Evolutionary conservation across 192 early-diverging fungal genomes (phyloP).

Genomic region (Podochytrium sp.): DNA sequence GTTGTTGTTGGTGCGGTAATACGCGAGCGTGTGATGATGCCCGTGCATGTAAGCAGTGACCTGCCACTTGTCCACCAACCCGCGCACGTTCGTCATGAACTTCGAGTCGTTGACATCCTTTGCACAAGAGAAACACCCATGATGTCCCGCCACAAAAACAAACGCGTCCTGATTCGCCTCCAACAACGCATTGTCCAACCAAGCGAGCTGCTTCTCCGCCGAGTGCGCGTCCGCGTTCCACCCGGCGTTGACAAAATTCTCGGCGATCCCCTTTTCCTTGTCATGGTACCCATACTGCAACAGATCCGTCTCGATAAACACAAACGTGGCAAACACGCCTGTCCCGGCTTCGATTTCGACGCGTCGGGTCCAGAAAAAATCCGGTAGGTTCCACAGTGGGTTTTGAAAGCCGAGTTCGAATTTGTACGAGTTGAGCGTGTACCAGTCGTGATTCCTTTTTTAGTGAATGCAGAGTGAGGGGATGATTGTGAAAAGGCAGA

Average conservation of each 20-base stretch:
- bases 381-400: conserved; percentile 9
- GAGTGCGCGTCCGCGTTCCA: conserved; percentile 1
- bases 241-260: conserved; percentile 1
- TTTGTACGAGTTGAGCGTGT: not conserved
- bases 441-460: conserved; percentile 32
- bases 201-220: conserved; percentile 21
- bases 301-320: conserved; percentile 32
- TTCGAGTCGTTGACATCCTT: not conserved
- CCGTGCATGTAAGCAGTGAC: conserved; percentile 20
- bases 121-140: conserved; percentile 12
- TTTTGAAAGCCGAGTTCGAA: not conserved
- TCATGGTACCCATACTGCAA: conserved; percentile 19
- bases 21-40: conserved; percentile 19
- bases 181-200: not conserved
- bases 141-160: conserved; percentile 29
- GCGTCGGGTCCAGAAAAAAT: conserved; percentile 20
- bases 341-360: not conserved
- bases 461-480: too few relatives aligned
- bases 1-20: not conserved
- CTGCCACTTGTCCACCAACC: conserved; percentile 2
- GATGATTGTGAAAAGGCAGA: not conserved
- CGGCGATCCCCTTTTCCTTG: not conserved
- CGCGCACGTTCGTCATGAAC: not conserved
- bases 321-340: not conserved
- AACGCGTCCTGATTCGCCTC: conserved; percentile 14